Percentiles rank a stretch among this genome's conserved stretches.
Conservation (phyloP, 257 asterid genomes). For the Fraxinus excelsior region DNA sequence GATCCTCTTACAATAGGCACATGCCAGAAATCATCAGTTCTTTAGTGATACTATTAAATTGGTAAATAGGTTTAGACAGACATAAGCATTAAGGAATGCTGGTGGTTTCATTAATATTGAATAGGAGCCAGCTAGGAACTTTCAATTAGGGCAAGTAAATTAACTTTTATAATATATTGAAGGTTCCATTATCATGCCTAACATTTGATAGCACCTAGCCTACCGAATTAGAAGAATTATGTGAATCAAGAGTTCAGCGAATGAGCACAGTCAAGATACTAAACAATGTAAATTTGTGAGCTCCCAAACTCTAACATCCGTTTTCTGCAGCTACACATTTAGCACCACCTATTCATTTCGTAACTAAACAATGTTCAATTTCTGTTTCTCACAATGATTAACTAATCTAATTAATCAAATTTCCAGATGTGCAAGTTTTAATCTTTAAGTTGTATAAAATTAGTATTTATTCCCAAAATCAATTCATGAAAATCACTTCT, state of each 20-base stretch:
- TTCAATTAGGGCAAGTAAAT: not conserved
- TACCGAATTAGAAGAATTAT: not conserved
- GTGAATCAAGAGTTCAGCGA: not conserved
- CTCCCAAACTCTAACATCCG: not conserved
- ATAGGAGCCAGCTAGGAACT: not conserved
- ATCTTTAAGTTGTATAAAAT: not conserved
- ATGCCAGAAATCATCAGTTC: not conserved
- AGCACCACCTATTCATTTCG: not conserved
- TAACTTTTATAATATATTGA: not conserved
- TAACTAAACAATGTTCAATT: not conserved
- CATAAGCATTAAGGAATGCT: not conserved
- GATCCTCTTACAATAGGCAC: not conserved
- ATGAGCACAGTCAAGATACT: constrained; percentile 7
- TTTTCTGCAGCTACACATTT: not conserved
- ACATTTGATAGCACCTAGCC: not conserved
- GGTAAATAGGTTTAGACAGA: not conserved
- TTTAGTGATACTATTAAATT: no score
- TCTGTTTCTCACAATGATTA: not conserved
- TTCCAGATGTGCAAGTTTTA: not conserved
- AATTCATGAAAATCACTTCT: not conserved
- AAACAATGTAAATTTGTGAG: not conserved
- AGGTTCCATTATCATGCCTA: not conserved
- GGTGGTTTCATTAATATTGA: not conserved
- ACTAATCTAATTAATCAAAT: constrained; percentile 5
- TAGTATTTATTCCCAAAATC: no score